phyloP scores from a whole-genome alignment of 2,329 filamentous ascomycete species.

The Claviceps sp. region DNA sequence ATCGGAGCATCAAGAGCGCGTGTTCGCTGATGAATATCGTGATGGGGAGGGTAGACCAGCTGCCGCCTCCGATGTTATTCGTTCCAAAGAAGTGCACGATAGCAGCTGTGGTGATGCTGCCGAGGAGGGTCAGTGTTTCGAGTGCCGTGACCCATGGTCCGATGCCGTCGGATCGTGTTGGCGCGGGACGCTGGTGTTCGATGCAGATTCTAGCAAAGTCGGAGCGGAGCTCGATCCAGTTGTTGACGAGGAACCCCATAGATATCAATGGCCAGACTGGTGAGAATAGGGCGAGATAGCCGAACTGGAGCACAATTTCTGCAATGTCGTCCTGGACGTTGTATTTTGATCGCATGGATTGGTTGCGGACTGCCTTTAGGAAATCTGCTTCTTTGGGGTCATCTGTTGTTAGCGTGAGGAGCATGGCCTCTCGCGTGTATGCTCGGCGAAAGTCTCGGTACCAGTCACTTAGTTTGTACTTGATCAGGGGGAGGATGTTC shows the following conservation, averaged over 20 bases:
- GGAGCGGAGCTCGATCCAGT: constrained; percentile 64
- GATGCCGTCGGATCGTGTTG: constrained; percentile 57
- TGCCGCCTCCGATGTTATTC: constrained; percentile 40
- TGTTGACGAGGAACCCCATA: constrained; percentile 60
- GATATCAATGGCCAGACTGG: constrained; percentile 65
- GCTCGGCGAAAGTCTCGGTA: constrained; percentile 26
- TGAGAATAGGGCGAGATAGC: constrained; percentile 60
- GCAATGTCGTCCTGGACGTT: constrained; percentile 61
- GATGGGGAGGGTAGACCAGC: constrained; percentile 52
- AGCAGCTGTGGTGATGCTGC: constrained; percentile 57
- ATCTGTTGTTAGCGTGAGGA: constrained; percentile 38
- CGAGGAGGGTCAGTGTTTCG: constrained; percentile 57
- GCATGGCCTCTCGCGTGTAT: constrained; percentile 26
- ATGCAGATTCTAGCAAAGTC: constrained; percentile 66
- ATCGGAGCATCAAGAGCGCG: constrained; percentile 49
- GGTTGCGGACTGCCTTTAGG: constrained; percentile 48
- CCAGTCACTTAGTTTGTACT: constrained; percentile 40
- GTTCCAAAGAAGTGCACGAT: constrained; percentile 59
- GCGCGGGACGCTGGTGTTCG: constrained; percentile 58
- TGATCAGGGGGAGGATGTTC: constrained; percentile 54
- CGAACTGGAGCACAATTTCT: constrained; percentile 62
- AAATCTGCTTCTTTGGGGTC: constrained; percentile 50
- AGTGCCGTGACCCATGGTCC: constrained; percentile 60
- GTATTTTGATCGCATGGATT: constrained; percentile 55
- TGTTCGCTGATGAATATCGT: constrained; percentile 64